Evolutionary conservation across 306 rosid species (phyloP).

Genomic region (Medicago arabica): DNA sequence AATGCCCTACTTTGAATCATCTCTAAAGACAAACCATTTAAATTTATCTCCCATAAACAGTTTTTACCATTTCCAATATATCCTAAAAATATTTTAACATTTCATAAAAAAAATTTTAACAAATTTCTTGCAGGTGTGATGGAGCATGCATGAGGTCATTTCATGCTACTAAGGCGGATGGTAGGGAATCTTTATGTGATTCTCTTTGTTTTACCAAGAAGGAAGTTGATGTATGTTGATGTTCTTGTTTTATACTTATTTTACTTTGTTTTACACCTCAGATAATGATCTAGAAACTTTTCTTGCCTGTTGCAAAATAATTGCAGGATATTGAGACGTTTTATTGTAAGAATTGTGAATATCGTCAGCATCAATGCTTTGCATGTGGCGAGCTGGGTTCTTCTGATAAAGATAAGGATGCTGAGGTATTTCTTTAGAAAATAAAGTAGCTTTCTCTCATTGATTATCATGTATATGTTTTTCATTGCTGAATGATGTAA

Average conservation of each 20-base stretch:
- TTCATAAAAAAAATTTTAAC: not conserved
- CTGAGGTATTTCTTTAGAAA: slow-evolving; percentile 67
- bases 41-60: not conserved
- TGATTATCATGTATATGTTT: not conserved
- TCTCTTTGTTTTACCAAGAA: slow-evolving; percentile 74
- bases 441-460: slow-evolving; percentile 20
- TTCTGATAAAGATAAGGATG: slow-evolving; percentile 64
- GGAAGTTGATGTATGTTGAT: slow-evolving; percentile 70
- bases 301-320: slow-evolving; percentile 36
- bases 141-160: slow-evolving; percentile 92
- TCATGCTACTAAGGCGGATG: slow-evolving; percentile 71
- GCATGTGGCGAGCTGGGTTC: slow-evolving; percentile 87
- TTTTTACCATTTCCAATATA: slow-evolving; percentile 1
- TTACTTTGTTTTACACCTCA: slow-evolving; percentile 23
- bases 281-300: slow-evolving; percentile 24
- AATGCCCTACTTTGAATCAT: not conserved
- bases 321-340: slow-evolving; percentile 66
- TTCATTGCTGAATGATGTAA: not conserved
- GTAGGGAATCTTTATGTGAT: slow-evolving; percentile 56
- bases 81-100: not conserved
- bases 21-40: not conserved
- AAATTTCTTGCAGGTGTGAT: slow-evolving; percentile 69
- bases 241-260: slow-evolving; percentile 27
- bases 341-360: slow-evolving; percentile 75
- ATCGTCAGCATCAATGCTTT: slow-evolving; percentile 84